These are phyloP conservation scores for Esteya vermicola DNA, from an alignment of 2,329 filamentous ascomycete species.

Conservation along the genomic window DNA sequence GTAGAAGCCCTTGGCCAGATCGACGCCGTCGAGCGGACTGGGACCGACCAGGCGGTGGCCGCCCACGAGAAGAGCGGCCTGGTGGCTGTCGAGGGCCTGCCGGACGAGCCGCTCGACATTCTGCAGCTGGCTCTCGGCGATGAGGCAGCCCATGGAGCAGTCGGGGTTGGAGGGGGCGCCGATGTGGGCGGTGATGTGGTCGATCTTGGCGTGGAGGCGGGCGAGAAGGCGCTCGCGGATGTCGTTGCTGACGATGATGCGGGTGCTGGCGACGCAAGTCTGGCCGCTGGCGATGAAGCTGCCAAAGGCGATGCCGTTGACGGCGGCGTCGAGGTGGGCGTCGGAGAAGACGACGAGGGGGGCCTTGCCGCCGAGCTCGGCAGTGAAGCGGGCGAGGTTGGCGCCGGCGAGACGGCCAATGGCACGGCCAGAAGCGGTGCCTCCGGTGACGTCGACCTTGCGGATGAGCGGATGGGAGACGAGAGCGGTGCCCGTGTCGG, in stretches of 20 bases:
- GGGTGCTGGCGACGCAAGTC: constrained; percentile 54
- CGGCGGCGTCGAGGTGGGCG: constrained; percentile 50
- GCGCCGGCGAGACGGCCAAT: constrained; percentile 52
- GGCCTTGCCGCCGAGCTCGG: constrained; percentile 59
- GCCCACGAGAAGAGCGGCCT: constrained; percentile 23
- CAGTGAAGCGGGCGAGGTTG: constrained; percentile 56
- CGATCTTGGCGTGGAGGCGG: constrained; percentile 48
- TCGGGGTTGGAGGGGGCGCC: constrained; percentile 40
- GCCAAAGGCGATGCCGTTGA: constrained; percentile 53
- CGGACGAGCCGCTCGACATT: constrained; percentile 53
- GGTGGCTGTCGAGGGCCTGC: constrained; percentile 42
- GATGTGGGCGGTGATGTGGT: constrained; percentile 37
- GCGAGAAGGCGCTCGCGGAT: constrained; percentile 52
- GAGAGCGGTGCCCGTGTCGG: constrained; percentile 35
- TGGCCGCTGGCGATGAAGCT: constrained; percentile 41
- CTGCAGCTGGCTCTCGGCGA: constrained; percentile 47
- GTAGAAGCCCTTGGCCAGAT: constrained; percentile 52
- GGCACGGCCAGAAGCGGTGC: constrained; percentile 53
- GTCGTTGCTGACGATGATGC: constrained; percentile 57
- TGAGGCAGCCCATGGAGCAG: constrained; percentile 50
- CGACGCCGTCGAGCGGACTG: constrained; percentile 33
- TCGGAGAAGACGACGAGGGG: constrained; percentile 54
- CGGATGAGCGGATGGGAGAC: constrained; percentile 35
- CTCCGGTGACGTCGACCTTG: constrained; percentile 65
- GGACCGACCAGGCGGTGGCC: constrained; percentile 31